Base-by-base conservation (phyloP, 495 filamentous ascomycete species). In the Talaromyces thailandensis region DNA sequence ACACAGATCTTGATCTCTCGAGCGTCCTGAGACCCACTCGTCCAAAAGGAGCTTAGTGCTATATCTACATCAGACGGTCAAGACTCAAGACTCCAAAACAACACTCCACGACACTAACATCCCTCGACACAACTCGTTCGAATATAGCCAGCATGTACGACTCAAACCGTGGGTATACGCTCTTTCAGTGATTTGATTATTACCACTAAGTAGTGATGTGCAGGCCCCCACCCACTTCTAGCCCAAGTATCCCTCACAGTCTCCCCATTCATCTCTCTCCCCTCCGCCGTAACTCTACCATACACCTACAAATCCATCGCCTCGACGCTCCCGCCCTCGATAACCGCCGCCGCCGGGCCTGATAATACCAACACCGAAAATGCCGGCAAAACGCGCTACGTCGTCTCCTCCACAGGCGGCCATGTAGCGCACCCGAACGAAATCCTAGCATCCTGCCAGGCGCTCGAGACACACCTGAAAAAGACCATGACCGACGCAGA, bases 291-390 rank as follows among this genome's bases (percentile, higher is more conserved):
- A 53, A 96, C 94, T 2, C 85, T 98, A 2, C 94, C 94, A 32
- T 98, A 97, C 77, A 96, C 89, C 51, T 98, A 97, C 83, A 92
- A 91, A 69, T 80, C 86, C 4, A 86, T 98, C 64, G 87, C 94
- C 0, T 91, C 89, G 6, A 88, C 90, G 1, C 82, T 98, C 0
- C 94, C 94, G 0, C 87, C 88, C 1, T 91, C 92, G 11, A 81
- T 86, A 24, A 86, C 86, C 6, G 82, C 84, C 68, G 74, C 78
- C 61, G 69, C 75, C 31, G 73, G 62, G 57, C 48, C 48, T 11
- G 48, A 23, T 6, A 24, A 28, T 12, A 76, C 78, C 61, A 73
- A 67, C 12, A 68, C 63, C 40, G 37, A 48, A 6, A 16, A 35
- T 1, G 73, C 72, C 55, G 64, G 64, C 32, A 78, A 81, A 62